A percentile compares a stretch with the other conserved stretches of the same genome.
Evolutionary conservation across 2,329 filamentous ascomycete genomes (phyloP).

Genomic region (Aspergillus puulaauensis): DNA sequence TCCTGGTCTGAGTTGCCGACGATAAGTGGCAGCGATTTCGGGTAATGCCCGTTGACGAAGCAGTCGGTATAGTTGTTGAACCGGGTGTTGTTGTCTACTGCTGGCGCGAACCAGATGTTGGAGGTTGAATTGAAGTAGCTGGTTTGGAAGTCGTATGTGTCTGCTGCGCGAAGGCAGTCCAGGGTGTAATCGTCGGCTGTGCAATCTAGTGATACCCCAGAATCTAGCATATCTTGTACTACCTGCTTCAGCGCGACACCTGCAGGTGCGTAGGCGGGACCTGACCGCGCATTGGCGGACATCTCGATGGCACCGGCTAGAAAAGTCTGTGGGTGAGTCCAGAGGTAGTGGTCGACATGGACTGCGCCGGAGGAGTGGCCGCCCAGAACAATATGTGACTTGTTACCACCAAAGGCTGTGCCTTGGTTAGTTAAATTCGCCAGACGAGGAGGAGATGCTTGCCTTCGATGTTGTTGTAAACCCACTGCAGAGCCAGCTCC

Average conservation of each 20-base stretch:
- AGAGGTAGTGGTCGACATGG: conserved; percentile 24
- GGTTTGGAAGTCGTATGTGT: conserved; percentile 22
- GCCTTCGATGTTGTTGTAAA: conserved; percentile 22
- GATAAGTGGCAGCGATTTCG: conserved; percentile 19
- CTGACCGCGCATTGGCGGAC: conserved; percentile 23
- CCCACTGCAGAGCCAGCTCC: conserved; percentile 21
- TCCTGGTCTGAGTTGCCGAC: conserved; percentile 25
- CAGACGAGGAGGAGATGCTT: not conserved
- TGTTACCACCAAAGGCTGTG: conserved; percentile 22
- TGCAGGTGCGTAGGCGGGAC: conserved; percentile 17
- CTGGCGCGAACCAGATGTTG: conserved; percentile 24
- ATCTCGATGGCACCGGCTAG: conserved; percentile 24
- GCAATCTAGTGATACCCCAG: conserved; percentile 18
- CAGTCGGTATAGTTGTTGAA: conserved; percentile 22
- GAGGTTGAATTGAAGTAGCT: conserved; percentile 22
- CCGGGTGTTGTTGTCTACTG: conserved; percentile 20
- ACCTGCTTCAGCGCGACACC: conserved; percentile 21
- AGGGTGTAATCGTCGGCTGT: conserved; percentile 16
- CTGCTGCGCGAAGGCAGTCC: conserved; percentile 20
- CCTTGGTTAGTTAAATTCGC: not conserved
- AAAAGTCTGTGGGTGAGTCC: conserved; percentile 23
- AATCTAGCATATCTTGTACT: conserved; percentile 19
- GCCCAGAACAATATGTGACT: conserved; percentile 21
- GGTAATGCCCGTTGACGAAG: conserved; percentile 19
- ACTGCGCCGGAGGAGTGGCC: conserved; percentile 24